A percentile compares a stretch with the other conserved stretches of the same genome.
These are phyloP conservation scores for Boletus vermiculosoides DNA, from an alignment of 768 basidiomycete genomes.

Conservation along the genomic window DNA sequence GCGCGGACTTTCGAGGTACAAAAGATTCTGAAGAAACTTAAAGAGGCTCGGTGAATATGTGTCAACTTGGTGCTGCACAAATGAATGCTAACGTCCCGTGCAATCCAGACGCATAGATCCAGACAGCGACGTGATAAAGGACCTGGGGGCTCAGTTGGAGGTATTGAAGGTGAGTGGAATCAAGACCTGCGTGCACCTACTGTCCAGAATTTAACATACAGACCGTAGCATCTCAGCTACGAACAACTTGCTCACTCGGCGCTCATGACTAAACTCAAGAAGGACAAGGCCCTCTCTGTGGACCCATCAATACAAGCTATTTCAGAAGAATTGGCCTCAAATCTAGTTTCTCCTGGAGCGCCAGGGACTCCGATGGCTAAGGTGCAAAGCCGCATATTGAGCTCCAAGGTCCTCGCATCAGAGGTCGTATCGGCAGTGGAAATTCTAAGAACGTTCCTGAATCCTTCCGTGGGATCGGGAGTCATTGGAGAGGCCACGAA, in stretches of 20 bases:
- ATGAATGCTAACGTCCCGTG: not conserved
- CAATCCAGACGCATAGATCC: constrained; percentile 37
- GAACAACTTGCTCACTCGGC: constrained; percentile 62
- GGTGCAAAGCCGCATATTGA: constrained; percentile 70
- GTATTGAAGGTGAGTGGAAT: constrained; percentile 58
- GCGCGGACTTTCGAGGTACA: constrained; percentile 79
- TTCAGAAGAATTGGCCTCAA: constrained; percentile 41
- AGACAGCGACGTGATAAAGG: constrained; percentile 39
- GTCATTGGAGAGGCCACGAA: constrained; percentile 20
- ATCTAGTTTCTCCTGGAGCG: constrained; percentile 33
- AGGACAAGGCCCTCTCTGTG: constrained; percentile 58
- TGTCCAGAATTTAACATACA: not conserved
- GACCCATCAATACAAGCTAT: constrained; percentile 51
- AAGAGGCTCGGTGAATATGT: constrained; percentile 55
- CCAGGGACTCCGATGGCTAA: constrained; percentile 51
- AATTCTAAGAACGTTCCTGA: constrained; percentile 45
- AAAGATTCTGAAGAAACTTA: constrained; percentile 80
- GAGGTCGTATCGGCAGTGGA: constrained; percentile 53
- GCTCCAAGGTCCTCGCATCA: constrained; percentile 69
- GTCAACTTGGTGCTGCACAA: not conserved
- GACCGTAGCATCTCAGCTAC: constrained; percentile 51
- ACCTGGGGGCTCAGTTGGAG: constrained; percentile 59
- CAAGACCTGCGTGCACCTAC: not conserved
- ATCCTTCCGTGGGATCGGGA: constrained; percentile 23
- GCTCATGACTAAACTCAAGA: constrained; percentile 69